Evolutionary conservation across 768 basidiomycete species (phyloP).

Genomic region (Naematelia encephala): DNA sequence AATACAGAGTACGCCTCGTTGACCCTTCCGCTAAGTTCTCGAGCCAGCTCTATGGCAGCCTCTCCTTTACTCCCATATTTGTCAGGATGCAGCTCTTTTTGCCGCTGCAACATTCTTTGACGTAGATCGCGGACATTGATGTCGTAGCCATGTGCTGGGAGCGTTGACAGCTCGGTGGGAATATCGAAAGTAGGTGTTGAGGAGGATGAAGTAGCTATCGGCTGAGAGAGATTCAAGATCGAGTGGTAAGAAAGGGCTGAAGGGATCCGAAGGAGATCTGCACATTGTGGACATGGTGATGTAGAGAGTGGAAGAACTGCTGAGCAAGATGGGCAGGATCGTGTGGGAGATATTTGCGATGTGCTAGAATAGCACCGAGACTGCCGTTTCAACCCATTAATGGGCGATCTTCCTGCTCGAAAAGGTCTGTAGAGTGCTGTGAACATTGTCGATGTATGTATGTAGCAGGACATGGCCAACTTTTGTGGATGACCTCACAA

Average conservation of each 20-base stretch:
- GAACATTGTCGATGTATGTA: neutral
- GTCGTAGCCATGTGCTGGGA: constrained; percentile 55
- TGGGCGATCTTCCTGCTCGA: neutral
- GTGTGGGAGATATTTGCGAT: constrained; percentile 10
- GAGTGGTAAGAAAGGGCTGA: constrained; percentile 62
- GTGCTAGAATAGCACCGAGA: neutral
- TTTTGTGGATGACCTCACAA: no score
- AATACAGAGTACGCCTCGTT: constrained; percentile 75
- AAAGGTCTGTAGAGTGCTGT: neutral
- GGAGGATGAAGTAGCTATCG: constrained; percentile 44
- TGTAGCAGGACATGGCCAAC: no score
- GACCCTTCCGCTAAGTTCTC: constrained; percentile 72
- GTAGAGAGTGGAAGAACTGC: constrained; percentile 61
- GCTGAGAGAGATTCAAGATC: constrained; percentile 61
- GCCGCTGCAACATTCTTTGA: constrained; percentile 65
- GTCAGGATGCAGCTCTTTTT: constrained; percentile 80
- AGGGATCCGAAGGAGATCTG: constrained; percentile 62
- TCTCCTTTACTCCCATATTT: constrained; percentile 68
- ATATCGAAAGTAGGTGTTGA: constrained; percentile 21
- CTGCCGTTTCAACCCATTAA: neutral
- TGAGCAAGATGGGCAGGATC: constrained; percentile 65
- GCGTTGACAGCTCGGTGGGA: constrained; percentile 22
- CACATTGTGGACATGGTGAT: constrained; percentile 71
- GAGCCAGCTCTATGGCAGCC: constrained; percentile 57
- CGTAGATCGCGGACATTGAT: constrained; percentile 64